Evolutionary conservation across 768 basidiomycete genomes (phyloP), one percentile per base, ranked within the genome.

Genomic region (Leccinum disarticulatum): DNA sequence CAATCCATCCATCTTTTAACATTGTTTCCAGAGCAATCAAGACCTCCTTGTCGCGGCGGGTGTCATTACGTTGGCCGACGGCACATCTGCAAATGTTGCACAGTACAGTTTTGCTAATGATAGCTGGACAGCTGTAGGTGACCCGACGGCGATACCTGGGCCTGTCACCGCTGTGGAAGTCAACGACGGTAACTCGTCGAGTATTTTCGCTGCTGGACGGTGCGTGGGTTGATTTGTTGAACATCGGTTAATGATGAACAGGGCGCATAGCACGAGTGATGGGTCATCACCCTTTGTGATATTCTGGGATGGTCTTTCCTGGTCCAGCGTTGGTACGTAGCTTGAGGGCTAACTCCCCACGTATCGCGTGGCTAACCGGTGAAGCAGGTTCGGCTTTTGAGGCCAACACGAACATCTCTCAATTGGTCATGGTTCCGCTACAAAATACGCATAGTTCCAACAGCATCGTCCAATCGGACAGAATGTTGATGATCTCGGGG

Each of bases 401-500:
- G 57, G 76, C 78, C 30, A 76, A 78, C 31, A 87, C 89, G 15
- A 83, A 84, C 50, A 80, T 98, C 51, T 83, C 90, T 22, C 93
- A 95, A 72, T 78, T 99, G 43, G 79, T 84, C 1, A 93, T 99
- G 85, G 95, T 98, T 19, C 96, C 96, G 10, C 77, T 98, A 17
- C 85, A 87, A 67, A 81, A 87, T 62, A 84, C 83, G n/a, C 92
- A 97, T 68, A 61, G 77, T 15, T 78, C 81, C 33, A 91, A 88
- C 62, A 81, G 83, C 30, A 74, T 91, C 19, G 85, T 97, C 60
- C 84, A 96, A 73, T 74, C 82, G 6, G 92, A 99, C 73, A 87
- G 96, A 46, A 87, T 95, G 83, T 79, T 99, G 33, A 83, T 98
- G 82, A 83, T 96, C 27, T 93, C 94, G 27, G 96, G 96, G 5